These are phyloP conservation scores for Boletus speciosus DNA, from an alignment of 768 basidiomycete genomes.

Conservation along the genomic window DNA sequence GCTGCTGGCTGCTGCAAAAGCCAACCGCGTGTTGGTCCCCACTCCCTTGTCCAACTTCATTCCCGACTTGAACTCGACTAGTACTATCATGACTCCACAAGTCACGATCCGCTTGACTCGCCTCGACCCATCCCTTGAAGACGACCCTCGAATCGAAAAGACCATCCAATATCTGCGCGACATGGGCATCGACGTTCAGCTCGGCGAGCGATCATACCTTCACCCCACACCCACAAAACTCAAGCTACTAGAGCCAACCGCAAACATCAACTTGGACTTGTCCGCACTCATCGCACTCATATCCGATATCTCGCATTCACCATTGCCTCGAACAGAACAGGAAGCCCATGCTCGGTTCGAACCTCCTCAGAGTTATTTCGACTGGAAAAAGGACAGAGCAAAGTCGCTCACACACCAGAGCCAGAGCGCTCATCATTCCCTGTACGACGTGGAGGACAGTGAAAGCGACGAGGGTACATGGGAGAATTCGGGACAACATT, in stretches of 20 bases:
- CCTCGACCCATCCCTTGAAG: slow-evolving; percentile 42
- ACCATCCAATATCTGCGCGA: slow-evolving; percentile 54
- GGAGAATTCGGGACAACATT: slow-evolving; percentile 50
- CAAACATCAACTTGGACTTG: slow-evolving; percentile 73
- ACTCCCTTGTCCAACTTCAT: not conserved
- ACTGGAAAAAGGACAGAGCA: slow-evolving; percentile 49
- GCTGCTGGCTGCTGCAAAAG: slow-evolving; percentile 60
- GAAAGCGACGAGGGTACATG: slow-evolving; percentile 2
- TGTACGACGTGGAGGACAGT: slow-evolving; percentile 5
- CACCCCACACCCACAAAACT: not conserved
- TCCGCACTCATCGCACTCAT: slow-evolving; percentile 82
- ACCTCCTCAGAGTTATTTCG: slow-evolving; percentile 52
- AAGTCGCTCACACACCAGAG: slow-evolving; percentile 8
- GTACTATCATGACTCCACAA: slow-evolving; percentile 33
- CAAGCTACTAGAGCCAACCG: slow-evolving; percentile 44
- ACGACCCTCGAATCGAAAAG: slow-evolving; percentile 55
- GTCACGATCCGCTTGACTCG: slow-evolving; percentile 70
- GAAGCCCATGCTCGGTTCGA: slow-evolving; percentile 65
- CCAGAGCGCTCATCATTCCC: not conserved
- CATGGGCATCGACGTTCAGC: slow-evolving; percentile 64
- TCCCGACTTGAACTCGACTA: slow-evolving; percentile 2
- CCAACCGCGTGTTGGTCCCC: slow-evolving; percentile 44
- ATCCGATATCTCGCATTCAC: slow-evolving; percentile 76
- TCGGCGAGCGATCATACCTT: slow-evolving; percentile 52
- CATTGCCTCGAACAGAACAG: slow-evolving; percentile 52